Percentiles rank a stretch among this genome's conserved stretches.
These are phyloP conservation scores for Cucurbita argyrosperma DNA, from an alignment of 306 rosid species.

Conservation along the genomic window DNA sequence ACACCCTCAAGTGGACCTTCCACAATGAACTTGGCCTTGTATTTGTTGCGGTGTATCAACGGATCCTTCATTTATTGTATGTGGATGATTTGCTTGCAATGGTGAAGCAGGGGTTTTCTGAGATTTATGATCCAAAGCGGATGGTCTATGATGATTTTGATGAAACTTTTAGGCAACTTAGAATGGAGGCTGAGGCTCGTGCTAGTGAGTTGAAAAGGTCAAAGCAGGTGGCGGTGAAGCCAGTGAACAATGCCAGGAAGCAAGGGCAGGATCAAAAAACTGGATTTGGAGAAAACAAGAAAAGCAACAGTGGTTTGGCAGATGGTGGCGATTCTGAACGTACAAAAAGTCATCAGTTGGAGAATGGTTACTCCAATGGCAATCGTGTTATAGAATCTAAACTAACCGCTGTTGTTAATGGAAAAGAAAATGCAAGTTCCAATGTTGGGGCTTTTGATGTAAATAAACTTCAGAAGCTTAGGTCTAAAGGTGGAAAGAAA, in stretches of 20 bases:
- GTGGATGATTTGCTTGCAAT: slow-evolving; percentile 69
- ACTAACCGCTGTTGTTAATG: slow-evolving; percentile 28
- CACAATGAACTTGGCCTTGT: slow-evolving; percentile 84
- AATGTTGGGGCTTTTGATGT: slow-evolving; percentile 93
- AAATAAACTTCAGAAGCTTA: slow-evolving; percentile 81
- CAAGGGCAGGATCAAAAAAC: slow-evolving; percentile 48
- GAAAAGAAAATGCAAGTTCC: slow-evolving; percentile 60
- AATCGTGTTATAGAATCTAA: slow-evolving; percentile 40
- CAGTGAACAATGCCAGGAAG: slow-evolving; percentile 36
- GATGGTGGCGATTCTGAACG: slow-evolving; percentile 33
- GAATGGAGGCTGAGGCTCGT: slow-evolving; percentile 79
- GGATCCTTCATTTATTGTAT: slow-evolving; percentile 66
- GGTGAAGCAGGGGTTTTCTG: slow-evolving; percentile 60
- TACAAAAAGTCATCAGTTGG: slow-evolving; percentile 35
- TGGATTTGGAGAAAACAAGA: slow-evolving; percentile 49
- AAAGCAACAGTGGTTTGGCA: slow-evolving; percentile 29
- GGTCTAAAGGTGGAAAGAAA: slow-evolving; percentile 63
- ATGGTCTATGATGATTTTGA: slow-evolving; percentile 55
- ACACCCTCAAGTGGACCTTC: slow-evolving; percentile 90
- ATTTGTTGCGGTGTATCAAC: slow-evolving; percentile 81
- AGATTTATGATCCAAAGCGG: slow-evolving; percentile 50
- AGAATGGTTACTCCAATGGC: slow-evolving; percentile 50
- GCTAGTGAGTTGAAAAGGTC: slow-evolving; percentile 65
- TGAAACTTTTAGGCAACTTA: slow-evolving; percentile 66
- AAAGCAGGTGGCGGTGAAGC: slow-evolving; percentile 44